A percentile compares a stretch with the other conserved stretches of the same genome.
phyloP scores from a whole-genome alignment of 2,329 filamentous ascomycete species.

The Aspergillus novofumigatus region DNA sequence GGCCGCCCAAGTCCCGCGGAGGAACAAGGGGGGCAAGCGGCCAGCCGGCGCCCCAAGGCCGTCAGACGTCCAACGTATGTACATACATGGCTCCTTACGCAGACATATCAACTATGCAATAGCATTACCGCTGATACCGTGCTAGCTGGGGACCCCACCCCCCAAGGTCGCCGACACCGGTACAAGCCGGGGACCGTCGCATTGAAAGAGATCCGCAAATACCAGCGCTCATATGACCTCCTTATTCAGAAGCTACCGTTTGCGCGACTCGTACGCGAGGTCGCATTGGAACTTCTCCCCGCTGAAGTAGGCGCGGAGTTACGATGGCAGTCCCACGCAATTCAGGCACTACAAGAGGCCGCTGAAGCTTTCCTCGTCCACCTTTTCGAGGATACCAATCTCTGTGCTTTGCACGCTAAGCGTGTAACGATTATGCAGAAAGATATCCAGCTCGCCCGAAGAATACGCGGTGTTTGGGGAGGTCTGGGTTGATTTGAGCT shows the following conservation, averaged over 20 bases:
- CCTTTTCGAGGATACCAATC: constrained; percentile 92
- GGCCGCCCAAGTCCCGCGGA: constrained; percentile 17
- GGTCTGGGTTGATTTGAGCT: constrained; percentile 52
- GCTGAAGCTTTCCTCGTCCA: constrained; percentile 95
- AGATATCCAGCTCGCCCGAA: constrained; percentile 86
- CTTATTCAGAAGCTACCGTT: constrained; percentile 62
- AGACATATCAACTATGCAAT: background rate
- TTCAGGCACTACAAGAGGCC: constrained; percentile 88
- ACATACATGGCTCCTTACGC: background rate
- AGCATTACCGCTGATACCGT: constrained; percentile 8
- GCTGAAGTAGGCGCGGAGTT: constrained; percentile 62
- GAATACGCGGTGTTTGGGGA: constrained; percentile 75
- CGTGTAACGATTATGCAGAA: constrained; percentile 97
- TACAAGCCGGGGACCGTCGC: constrained; percentile 80
- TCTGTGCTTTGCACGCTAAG: constrained; percentile 95
- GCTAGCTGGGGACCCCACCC: constrained; percentile 69
- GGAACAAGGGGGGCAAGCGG: constrained; percentile 17
- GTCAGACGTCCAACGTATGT: constrained; percentile 38
- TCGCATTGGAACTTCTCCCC: constrained; percentile 54
- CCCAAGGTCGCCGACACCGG: constrained; percentile 56
- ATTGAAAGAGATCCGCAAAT: constrained; percentile 83
- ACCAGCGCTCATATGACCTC: constrained; percentile 86
- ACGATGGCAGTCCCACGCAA: constrained; percentile 94
- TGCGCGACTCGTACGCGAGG: constrained; percentile 48
- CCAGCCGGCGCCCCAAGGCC: constrained; percentile 17